These are phyloP conservation scores for Ophiostoma montium DNA, from an alignment of 2,329 filamentous ascomycete genomes.

Conservation along the genomic window DNA sequence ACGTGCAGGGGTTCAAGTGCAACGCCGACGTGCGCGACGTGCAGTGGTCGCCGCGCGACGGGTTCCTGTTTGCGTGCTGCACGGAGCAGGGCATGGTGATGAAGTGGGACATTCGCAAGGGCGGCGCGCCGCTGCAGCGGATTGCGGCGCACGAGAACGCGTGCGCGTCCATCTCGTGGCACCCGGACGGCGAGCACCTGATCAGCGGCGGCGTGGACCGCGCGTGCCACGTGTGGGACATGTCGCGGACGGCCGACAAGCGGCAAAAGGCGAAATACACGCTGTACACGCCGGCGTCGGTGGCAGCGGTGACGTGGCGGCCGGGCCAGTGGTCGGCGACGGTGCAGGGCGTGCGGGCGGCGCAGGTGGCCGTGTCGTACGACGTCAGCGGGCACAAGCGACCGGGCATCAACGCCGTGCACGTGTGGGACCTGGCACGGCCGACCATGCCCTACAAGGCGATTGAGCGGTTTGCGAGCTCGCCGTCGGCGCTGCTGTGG, in stretches of 20 bases:
- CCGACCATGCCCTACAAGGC: slow-evolving; percentile 54
- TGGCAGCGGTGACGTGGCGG: slow-evolving; percentile 46
- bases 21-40: slow-evolving; percentile 51
- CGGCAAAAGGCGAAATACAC: slow-evolving; percentile 50
- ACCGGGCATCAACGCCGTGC: slow-evolving; percentile 34
- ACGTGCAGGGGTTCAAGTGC: slow-evolving; percentile 32
- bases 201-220: slow-evolving; percentile 49
- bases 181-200: slow-evolving; percentile 52
- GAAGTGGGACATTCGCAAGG: slow-evolving; percentile 50
- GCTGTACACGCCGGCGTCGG: slow-evolving; percentile 45
- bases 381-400: slow-evolving; percentile 40
- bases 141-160: slow-evolving; percentile 49
- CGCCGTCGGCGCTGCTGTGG: slow-evolving; percentile 47
- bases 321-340: slow-evolving; percentile 53
- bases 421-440: slow-evolving; percentile 55
- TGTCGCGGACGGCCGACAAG: slow-evolving; percentile 44
- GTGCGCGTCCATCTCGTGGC: slow-evolving; percentile 49
- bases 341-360: slow-evolving; percentile 37
- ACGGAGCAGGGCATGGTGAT: slow-evolving; percentile 47
- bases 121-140: slow-evolving; percentile 37
- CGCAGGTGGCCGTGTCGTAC: slow-evolving; percentile 49
- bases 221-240: slow-evolving; percentile 51
- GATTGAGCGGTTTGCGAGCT: slow-evolving; percentile 41
- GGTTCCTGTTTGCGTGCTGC: slow-evolving; percentile 48
- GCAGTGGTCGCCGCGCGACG: slow-evolving; percentile 50